phyloP scores from a whole-genome alignment of 106 monocot species.

The Chionographis japonica region DNA sequence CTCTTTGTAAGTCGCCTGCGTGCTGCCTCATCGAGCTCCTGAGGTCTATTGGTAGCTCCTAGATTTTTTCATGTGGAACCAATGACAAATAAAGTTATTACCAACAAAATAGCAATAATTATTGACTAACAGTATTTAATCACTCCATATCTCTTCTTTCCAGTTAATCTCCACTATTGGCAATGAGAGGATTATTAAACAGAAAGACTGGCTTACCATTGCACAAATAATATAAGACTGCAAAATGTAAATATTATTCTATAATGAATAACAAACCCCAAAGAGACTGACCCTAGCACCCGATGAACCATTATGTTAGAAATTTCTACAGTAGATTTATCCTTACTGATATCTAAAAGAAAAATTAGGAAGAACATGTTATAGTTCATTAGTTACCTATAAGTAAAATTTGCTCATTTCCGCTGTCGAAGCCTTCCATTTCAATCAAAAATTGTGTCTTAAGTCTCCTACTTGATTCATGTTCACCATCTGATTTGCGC shows the following conservation, averaged over 20 bases:
- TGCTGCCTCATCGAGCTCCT: slow-evolving; percentile 98
- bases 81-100: neutral
- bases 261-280: no score
- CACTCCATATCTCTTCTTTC: no score
- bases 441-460: slow-evolving; percentile 98
- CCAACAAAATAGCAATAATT: no score
- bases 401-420: slow-evolving; percentile 89
- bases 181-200: no score
- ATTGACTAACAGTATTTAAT: no score
- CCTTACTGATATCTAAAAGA: no score
- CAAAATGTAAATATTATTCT: no score
- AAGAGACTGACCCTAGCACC: no score
- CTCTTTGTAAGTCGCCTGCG: slow-evolving; percentile 83
- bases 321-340: no score
- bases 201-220: no score
- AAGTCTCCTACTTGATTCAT: slow-evolving; percentile 94
- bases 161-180: no score
- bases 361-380: neutral
- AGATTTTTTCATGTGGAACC: slow-evolving; percentile 3
- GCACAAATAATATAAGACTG: neutral
- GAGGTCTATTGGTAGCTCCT: slow-evolving; percentile 98
- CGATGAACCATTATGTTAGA: no score
- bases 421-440: slow-evolving; percentile 97
- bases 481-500: slow-evolving; percentile 97
- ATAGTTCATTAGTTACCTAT: slow-evolving; percentile 48